These are phyloP conservation scores for Fusarium piperis DNA, from an alignment of 2,329 filamentous ascomycete genomes.

Conservation along the genomic window DNA sequence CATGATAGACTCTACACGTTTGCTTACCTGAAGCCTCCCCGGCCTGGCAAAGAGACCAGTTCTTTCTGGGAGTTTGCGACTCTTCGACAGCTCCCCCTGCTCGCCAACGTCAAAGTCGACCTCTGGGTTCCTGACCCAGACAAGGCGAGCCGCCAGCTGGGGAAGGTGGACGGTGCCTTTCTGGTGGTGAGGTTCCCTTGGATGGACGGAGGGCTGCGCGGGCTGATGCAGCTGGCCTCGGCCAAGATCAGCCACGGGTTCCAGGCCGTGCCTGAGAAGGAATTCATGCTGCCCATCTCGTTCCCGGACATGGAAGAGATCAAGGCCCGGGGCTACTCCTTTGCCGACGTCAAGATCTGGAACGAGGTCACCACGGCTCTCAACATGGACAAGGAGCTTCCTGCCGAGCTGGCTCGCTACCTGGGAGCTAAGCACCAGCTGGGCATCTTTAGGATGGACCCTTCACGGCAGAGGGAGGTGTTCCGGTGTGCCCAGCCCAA, in stretches of 20 bases:
- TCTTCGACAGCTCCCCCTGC: conserved; percentile 72
- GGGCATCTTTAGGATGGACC: conserved; percentile 74
- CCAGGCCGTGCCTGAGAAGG: conserved; percentile 65
- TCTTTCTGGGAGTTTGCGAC: conserved; percentile 77
- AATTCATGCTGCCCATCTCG: conserved; percentile 73
- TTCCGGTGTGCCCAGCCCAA: conserved; percentile 67
- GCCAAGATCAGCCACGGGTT: conserved; percentile 63
- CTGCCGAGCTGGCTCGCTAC: conserved; percentile 70
- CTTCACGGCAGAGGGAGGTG: conserved; percentile 65
- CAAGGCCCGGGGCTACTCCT: conserved; percentile 65
- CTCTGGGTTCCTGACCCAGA: conserved; percentile 75
- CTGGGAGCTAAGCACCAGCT: conserved; percentile 74
- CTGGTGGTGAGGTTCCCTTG: conserved; percentile 75
- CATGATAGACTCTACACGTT: conserved; percentile 88
- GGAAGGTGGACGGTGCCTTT: conserved; percentile 65
- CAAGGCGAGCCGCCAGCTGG: conserved; percentile 61
- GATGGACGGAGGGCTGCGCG: conserved; percentile 59
- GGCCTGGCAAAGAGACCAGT: conserved; percentile 47
- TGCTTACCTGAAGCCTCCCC: conserved; percentile 62
- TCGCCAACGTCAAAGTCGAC: conserved; percentile 75
- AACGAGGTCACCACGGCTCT: conserved; percentile 64
- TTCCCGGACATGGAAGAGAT: conserved; percentile 68
- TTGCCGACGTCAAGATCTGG: conserved; percentile 73
- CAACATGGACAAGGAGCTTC: conserved; percentile 67
- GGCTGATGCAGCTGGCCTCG: conserved; percentile 54